These are phyloP conservation scores for Hypomyces rosellus DNA, from an alignment of 2,329 filamentous ascomycete genomes.

Conservation along the genomic window DNA sequence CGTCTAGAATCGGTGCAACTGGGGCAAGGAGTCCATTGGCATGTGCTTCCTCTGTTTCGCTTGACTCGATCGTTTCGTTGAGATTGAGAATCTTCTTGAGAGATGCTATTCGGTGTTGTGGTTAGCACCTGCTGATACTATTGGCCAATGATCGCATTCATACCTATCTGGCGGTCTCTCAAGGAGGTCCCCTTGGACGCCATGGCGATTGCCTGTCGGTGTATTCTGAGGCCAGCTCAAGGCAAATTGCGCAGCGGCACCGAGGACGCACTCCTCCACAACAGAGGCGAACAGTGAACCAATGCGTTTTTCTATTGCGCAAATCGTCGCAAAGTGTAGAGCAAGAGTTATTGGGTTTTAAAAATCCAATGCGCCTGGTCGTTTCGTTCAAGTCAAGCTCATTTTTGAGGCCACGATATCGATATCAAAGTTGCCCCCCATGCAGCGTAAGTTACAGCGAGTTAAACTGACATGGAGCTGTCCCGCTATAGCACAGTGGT, in stretches of 20 bases:
- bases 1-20: constrained; percentile 72
- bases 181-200: constrained; percentile 40
- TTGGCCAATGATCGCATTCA: constrained; percentile 1
- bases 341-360: background rate
- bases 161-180: constrained; percentile 47
- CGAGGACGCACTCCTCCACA: constrained; percentile 4
- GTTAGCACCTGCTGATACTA: background rate
- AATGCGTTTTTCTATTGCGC: constrained; percentile 1
- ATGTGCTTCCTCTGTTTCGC: constrained; percentile 56
- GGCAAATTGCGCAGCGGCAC: background rate
- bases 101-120: constrained; percentile 53
- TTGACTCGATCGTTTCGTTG: constrained; percentile 64
- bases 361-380: background rate
- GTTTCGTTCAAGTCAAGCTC: constrained; percentile 3
- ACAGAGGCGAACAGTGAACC: background rate
- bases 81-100: constrained; percentile 95
- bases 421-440: background rate
- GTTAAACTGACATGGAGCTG: constrained; percentile 4
- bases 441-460: too few relatives aligned
- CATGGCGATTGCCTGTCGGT: constrained; percentile 25
- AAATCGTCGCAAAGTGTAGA: background rate
- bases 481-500: background rate
- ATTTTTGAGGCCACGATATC: constrained; percentile 17
- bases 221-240: background rate
- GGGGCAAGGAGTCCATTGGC: constrained; percentile 60